A percentile compares a stretch with the other conserved stretches of the same genome.
phyloP scores from a whole-genome alignment of 345 rosid species.

The Arabidopsis arenosa region DNA sequence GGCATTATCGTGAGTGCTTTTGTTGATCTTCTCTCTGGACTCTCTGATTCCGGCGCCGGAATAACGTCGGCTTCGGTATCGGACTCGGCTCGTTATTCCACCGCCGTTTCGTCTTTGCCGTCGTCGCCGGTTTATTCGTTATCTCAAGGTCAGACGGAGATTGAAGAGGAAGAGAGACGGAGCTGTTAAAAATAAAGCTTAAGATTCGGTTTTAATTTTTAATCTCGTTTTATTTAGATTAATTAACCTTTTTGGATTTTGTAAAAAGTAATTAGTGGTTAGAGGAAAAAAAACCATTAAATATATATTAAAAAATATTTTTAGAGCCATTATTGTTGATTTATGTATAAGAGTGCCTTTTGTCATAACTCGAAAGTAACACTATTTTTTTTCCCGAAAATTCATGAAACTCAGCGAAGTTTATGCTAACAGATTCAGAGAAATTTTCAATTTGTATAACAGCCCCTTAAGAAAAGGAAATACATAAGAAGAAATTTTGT shows the following conservation, averaged over 20 bases:
- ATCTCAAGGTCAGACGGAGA: conserved; percentile 39
- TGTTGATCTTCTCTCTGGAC: conserved; percentile 67
- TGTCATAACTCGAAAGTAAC: background rate
- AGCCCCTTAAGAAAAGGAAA: background rate
- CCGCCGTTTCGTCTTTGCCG: conserved; percentile 46
- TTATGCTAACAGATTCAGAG: background rate
- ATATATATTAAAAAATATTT: background rate
- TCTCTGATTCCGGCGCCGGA: conserved; percentile 34
- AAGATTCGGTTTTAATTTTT: conserved; percentile 16
- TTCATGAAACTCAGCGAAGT: conserved; percentile 3
- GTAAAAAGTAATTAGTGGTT: conserved; percentile 44
- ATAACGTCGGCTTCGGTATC: conserved; percentile 28
- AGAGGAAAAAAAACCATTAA: conserved; percentile 16
- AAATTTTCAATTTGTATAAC: background rate
- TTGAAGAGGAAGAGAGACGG: conserved; percentile 48
- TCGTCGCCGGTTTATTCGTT: conserved; percentile 42
- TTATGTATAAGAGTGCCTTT: background rate
- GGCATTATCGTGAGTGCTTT: conserved; percentile 79
- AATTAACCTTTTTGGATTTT: conserved; percentile 24
- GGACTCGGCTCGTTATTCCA: conserved; percentile 43
- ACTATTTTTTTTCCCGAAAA: background rate
- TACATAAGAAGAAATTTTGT: background rate
- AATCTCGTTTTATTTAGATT: conserved; percentile 30
- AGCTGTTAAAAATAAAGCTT: conserved; percentile 21
- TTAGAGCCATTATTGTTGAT: conserved; percentile 18